Evolutionary conservation across 257 asterid genomes (phyloP).

Genomic region (Jacaranda mimosifolia): DNA sequence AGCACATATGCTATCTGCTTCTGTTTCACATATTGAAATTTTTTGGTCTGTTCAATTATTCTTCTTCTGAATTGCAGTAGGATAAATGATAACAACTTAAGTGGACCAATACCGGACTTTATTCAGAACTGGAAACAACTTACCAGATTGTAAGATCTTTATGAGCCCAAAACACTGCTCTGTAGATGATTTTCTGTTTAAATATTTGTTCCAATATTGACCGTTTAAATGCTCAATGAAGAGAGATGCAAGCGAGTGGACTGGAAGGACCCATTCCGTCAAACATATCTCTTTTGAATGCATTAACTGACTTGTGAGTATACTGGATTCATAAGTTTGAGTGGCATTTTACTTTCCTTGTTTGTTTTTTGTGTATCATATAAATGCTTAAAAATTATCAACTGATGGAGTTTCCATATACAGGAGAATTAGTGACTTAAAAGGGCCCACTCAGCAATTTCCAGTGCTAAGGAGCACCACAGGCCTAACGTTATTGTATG

Average conservation of each 20-base stretch:
- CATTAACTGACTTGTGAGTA: constrained; percentile 72
- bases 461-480: constrained; percentile 63
- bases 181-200: constrained; percentile 1
- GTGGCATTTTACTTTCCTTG: constrained; percentile 7
- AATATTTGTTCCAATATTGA: constrained; percentile 29
- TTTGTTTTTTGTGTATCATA: not conserved
- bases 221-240: constrained; percentile 45
- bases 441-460: constrained; percentile 64
- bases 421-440: constrained; percentile 86
- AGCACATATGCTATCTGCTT: constrained; percentile 39
- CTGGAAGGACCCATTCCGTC: constrained; percentile 78
- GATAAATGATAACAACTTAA: constrained; percentile 72
- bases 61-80: constrained; percentile 56
- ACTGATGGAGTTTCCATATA: constrained; percentile 27
- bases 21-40: constrained; percentile 1
- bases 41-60: constrained; percentile 32
- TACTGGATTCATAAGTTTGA: constrained; percentile 13
- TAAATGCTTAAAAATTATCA: not conserved
- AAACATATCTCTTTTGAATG: constrained; percentile 65
- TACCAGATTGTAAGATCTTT: constrained; percentile 59
- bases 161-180: not conserved
- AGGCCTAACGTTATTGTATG: constrained; percentile 62
- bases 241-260: constrained; percentile 83
- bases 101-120: constrained; percentile 72
- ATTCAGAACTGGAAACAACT: constrained; percentile 79